A percentile compares a stretch with the other conserved stretches of the same genome.
Conservation (phyloP, 2,329 filamentous ascomycete species). For the Penicillium sp. region DNA sequence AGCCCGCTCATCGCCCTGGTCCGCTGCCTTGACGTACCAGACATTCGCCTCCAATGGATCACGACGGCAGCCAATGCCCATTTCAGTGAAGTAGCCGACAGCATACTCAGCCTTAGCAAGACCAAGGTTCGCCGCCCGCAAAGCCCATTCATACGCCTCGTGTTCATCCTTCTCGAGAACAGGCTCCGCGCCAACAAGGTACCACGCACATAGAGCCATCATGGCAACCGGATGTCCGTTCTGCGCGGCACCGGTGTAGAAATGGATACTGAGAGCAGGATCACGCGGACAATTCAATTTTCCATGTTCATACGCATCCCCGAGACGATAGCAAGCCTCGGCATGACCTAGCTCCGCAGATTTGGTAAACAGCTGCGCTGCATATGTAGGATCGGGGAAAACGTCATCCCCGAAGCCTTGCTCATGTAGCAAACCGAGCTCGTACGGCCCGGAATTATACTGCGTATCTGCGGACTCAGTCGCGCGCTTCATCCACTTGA, state of each 20-base stretch:
- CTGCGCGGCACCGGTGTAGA: slow-evolving; percentile 91
- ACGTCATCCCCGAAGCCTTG: slow-evolving; percentile 92
- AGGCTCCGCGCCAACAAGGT: slow-evolving; percentile 90
- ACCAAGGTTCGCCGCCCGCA: slow-evolving; percentile 74
- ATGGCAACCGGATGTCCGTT: slow-evolving; percentile 80
- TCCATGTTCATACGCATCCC: slow-evolving; percentile 96
- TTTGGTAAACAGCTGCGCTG: slow-evolving; percentile 90
- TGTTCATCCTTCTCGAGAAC: slow-evolving; percentile 92
- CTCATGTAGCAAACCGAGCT: slow-evolving; percentile 84
- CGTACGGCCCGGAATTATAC: slow-evolving; percentile 90
- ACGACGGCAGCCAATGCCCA: slow-evolving; percentile 92
- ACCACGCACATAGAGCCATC: slow-evolving; percentile 99
- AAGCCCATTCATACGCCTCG: slow-evolving; percentile 96
- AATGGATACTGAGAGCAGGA: slow-evolving; percentile 90
- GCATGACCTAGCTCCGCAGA: slow-evolving; percentile 87
- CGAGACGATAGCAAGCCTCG: slow-evolving; percentile 82
- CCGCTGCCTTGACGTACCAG: slow-evolving; percentile 96
- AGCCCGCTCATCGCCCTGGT: slow-evolving; percentile 85
- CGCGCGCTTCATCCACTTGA: slow-evolving; percentile 95
- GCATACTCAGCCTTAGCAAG: slow-evolving; percentile 79
- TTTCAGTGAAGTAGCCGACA: slow-evolving; percentile 95
- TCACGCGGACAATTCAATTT: slow-evolving; percentile 83
- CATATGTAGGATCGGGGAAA: slow-evolving; percentile 86
- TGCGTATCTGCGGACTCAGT: slow-evolving; percentile 84
- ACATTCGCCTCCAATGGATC: slow-evolving; percentile 97